These are phyloP conservation scores for Ocimum tenuiflorum DNA, from an alignment of 257 asterid species.

Conservation along the genomic window DNA sequence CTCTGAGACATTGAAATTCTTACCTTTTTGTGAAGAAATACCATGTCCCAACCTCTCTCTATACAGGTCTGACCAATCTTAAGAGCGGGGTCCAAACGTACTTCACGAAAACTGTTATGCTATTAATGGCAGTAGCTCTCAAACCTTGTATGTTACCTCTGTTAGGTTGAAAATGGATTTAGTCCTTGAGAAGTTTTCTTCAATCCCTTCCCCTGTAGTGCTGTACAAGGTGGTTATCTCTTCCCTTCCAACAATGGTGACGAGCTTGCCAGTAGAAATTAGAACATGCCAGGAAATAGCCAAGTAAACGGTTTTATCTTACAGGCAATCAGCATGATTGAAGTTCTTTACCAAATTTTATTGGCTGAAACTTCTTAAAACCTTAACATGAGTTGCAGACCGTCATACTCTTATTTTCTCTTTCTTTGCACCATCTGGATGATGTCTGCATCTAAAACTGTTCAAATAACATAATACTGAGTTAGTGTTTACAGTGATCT, in stretches of 20 bases:
- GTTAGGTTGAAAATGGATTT: neutral
- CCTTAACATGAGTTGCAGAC: neutral
- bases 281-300: too few species aligned
- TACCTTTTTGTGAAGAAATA: neutral
- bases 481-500: neutral
- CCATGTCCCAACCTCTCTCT: neutral
- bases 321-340: too few species aligned
- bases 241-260: too few species aligned
- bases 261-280: too few species aligned
- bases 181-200: neutral
- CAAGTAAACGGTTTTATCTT: too few species aligned
- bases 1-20: neutral
- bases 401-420: neutral
- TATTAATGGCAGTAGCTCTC: neutral
- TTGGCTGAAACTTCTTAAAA: too few species aligned
- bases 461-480: neutral
- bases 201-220: neutral
- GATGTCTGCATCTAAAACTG: neutral
- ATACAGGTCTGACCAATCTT: neutral
- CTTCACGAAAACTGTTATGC: neutral
- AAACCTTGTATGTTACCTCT: neutral
- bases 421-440: neutral
- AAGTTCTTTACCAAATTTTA: too few species aligned
- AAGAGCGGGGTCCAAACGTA: neutral
- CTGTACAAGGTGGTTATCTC: neutral